Evolutionary conservation across 108 stramenopile species (phyloP).

Genomic region (Conticribra guillardii): DNA sequence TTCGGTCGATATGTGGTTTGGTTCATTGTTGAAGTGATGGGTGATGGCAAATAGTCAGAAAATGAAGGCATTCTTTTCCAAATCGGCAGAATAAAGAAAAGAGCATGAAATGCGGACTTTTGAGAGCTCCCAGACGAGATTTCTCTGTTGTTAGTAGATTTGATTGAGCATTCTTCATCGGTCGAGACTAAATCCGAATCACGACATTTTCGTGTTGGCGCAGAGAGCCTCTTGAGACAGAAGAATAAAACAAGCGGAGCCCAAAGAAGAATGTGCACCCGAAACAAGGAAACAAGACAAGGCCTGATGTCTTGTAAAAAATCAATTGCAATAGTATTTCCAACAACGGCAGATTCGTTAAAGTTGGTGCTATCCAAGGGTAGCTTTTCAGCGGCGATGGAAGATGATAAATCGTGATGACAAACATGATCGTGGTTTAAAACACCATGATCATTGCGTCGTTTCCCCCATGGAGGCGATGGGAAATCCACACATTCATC

Average conservation of each 20-base stretch:
- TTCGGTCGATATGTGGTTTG: neutral
- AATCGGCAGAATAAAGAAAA: neutral
- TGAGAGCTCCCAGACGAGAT: no score
- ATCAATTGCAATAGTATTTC: neutral
- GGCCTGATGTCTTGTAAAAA: constrained; percentile 36
- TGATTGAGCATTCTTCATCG: no score
- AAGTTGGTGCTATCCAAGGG: neutral
- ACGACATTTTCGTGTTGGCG: neutral
- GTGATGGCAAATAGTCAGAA: neutral
- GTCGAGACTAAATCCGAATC: no score
- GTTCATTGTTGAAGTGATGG: neutral
- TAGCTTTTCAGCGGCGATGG: neutral
- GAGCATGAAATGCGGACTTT: neutral
- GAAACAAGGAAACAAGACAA: constrained; percentile 23
- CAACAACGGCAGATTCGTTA: neutral
- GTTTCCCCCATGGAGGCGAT: constrained; percentile 8
- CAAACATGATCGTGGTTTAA: neutral
- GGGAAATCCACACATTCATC: constrained; percentile 16
- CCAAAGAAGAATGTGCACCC: constrained; percentile 28
- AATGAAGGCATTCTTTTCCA: neutral
- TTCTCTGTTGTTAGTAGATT: neutral
- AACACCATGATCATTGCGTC: neutral
- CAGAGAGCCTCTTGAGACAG: constrained; percentile 24
- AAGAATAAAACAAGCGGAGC: constrained; percentile 26
- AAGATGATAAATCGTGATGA: neutral